Percentiles rank a stretch among this genome's conserved stretches.
phyloP scores from a whole-genome alignment of 768 basidiomycete genomes.

The Naganishia onofrii region DNA sequence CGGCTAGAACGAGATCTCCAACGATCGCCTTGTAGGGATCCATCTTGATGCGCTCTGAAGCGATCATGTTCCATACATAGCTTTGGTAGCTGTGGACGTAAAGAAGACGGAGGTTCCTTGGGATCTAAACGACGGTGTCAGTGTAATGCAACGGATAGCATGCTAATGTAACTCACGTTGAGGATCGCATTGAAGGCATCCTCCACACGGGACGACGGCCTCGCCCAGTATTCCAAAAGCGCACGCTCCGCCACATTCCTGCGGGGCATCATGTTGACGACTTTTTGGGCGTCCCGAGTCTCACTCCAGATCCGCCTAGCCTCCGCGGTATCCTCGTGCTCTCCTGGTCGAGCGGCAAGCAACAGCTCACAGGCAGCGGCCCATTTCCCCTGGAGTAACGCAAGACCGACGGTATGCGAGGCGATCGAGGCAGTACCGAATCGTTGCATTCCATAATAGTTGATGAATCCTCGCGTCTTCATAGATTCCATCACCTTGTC shows the following conservation, averaged over 20 bases:
- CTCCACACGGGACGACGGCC: slow-evolving; percentile 72
- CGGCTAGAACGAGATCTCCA: slow-evolving; percentile 86
- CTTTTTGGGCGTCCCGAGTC: slow-evolving; percentile 73
- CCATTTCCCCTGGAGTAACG: slow-evolving; percentile 86
- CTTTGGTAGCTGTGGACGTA: slow-evolving; percentile 98
- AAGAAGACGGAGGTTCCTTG: slow-evolving; percentile 89
- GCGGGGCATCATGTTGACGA: slow-evolving; percentile 79
- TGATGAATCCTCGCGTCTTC: slow-evolving; percentile 86
- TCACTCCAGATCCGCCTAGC: slow-evolving; percentile 91
- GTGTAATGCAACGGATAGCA: too few relatives aligned
- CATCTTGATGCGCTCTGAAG: slow-evolving; percentile 82
- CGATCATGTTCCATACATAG: slow-evolving; percentile 96
- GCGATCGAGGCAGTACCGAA: slow-evolving; percentile 96
- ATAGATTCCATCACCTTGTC: slow-evolving; percentile 73
- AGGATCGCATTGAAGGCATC: slow-evolving; percentile 73
- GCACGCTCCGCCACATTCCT: slow-evolving; percentile 90
- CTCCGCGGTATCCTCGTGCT: slow-evolving; percentile 82
- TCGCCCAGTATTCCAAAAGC: slow-evolving; percentile 80
- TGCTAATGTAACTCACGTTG: slow-evolving; percentile 58
- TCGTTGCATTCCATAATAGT: slow-evolving; percentile 99
- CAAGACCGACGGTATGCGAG: slow-evolving; percentile 89
- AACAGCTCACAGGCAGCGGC: slow-evolving; percentile 78
- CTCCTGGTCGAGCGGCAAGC: slow-evolving; percentile 77
- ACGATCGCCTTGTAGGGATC: slow-evolving; percentile 68
- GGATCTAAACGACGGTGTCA: slow-evolving; percentile 64